Conservation (phyloP, 345 rosid genomes). For the Combretum micranthum region DNA sequence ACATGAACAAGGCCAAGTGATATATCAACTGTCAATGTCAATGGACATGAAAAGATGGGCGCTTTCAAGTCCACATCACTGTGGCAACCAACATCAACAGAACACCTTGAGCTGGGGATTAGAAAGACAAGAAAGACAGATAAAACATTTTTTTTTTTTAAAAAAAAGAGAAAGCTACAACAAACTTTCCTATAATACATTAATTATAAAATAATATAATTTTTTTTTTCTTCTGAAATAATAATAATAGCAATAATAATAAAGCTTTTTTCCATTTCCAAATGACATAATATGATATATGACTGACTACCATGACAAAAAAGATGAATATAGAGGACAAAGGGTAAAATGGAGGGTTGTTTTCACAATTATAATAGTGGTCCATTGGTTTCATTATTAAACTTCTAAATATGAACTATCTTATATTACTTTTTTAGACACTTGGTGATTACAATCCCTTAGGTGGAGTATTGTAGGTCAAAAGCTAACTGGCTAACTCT, state of each 20-base stretch:
- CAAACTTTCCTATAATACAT: background rate
- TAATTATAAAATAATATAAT: background rate
- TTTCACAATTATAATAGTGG: too few species aligned
- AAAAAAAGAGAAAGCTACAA: background rate
- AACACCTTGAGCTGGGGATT: slow-evolving; percentile 17
- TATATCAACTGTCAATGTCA: slow-evolving; percentile 68
- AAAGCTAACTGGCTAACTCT: too few species aligned
- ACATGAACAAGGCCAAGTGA: slow-evolving; percentile 43
- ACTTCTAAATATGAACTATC: too few species aligned
- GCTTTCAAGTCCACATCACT: slow-evolving; percentile 71
- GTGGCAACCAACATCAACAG: slow-evolving; percentile 50
- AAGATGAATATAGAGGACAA: too few species aligned
- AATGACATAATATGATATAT: background rate
- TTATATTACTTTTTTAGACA: too few species aligned
- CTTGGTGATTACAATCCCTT: too few species aligned
- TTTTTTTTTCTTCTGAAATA: background rate
- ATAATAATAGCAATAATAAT: background rate
- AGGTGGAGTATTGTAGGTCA: too few species aligned
- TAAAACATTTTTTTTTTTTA: background rate
- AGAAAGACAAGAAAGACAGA: slow-evolving; percentile 12
- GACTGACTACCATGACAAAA: background rate
- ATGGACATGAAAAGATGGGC: slow-evolving; percentile 80
- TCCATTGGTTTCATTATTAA: too few species aligned
- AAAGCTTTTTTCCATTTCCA: background rate
- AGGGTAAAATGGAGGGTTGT: background rate